phyloP scores from a whole-genome alignment of 768 basidiomycete species.

The Candolleomyces efflorescens region DNA sequence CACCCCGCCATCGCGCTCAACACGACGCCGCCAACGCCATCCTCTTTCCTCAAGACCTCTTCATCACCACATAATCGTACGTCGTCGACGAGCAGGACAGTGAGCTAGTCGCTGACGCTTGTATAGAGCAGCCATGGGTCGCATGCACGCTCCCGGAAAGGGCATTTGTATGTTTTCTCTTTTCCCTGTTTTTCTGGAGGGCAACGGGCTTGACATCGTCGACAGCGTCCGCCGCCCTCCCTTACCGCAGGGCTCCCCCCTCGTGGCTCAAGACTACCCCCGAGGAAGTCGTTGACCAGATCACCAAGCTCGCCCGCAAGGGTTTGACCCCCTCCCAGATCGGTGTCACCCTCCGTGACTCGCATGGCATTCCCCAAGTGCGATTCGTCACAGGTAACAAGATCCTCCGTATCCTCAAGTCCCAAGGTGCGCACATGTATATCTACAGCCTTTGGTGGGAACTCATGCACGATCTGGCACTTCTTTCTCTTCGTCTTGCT shows the following conservation, averaged over 20 bases:
- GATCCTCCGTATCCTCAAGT: conserved; percentile 97
- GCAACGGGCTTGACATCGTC: neutral
- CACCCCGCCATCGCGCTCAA: neutral
- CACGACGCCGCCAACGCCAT: conserved; percentile 16
- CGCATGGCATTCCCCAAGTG: conserved; percentile 97
- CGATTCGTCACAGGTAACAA: conserved; percentile 99
- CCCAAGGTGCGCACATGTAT: conserved; percentile 60
- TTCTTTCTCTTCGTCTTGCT: conserved; percentile 13
- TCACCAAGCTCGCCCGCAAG: conserved; percentile 96
- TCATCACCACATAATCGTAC: conserved; percentile 20
- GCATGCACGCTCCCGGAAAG: conserved; percentile 99
- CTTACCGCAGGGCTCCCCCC: conserved; percentile 93
- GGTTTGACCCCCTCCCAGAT: conserved; percentile 97
- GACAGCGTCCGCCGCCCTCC: conserved; percentile 89
- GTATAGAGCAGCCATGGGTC: conserved; percentile 69
- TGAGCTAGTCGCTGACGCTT: conserved; percentile 13
- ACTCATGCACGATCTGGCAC: conserved; percentile 23
- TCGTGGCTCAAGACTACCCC: conserved; percentile 96
- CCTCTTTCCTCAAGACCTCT: conserved; percentile 41
- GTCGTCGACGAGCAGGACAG: neutral
- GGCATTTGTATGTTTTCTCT: conserved; percentile 81
- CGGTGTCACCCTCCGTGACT: conserved; percentile 96
- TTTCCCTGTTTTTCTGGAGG: conserved; percentile 6
- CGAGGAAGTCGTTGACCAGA: conserved; percentile 94
- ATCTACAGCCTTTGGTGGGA: neutral